phyloP scores from a whole-genome alignment of 106 monocot species.

The Acanthochlamys bracteata region DNA sequence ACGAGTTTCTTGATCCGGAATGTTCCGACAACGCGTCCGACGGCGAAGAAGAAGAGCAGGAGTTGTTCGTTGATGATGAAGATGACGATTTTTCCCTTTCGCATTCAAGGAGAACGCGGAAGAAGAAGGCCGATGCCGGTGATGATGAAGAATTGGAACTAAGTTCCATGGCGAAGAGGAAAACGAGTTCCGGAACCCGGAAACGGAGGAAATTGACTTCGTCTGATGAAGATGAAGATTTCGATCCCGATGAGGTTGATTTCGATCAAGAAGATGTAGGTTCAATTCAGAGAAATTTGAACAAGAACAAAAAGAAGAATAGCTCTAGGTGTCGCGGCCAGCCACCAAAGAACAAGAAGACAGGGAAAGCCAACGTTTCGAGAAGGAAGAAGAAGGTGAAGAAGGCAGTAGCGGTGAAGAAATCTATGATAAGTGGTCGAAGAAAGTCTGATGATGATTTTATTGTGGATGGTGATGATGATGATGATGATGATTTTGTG shows the following conservation, averaged over 20 bases:
- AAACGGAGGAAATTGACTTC: neutral
- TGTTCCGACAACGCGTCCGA: neutral
- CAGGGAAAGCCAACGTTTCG: neutral
- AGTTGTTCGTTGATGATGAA: conserved; percentile 6
- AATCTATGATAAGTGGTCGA: neutral
- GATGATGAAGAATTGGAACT: conserved; percentile 3
- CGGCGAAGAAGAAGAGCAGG: conserved; percentile 10
- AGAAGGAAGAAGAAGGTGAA: conserved; percentile 17
- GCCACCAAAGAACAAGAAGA: conserved; percentile 13
- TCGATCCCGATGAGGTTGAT: conserved; percentile 7
- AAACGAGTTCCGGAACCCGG: neutral
- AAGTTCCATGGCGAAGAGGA: neutral
- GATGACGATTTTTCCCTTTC: conserved; percentile 13
- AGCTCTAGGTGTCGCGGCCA: conserved; percentile 17
- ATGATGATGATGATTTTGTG: conserved; percentile 36
- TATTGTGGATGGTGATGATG: conserved; percentile 12
- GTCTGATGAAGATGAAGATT: conserved; percentile 7
- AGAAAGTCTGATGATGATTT: conserved; percentile 5
- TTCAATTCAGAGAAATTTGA: neutral
- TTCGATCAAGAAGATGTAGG: conserved; percentile 15
- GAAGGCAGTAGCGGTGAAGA: neutral
- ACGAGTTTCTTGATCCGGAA: neutral
- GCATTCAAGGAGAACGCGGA: conserved; percentile 1
- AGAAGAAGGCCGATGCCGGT: neutral
- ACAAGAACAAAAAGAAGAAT: conserved; percentile 5